phyloP scores from a whole-genome alignment of 2,329 filamentous ascomycete species.

The Trichoderma aggressivum region DNA sequence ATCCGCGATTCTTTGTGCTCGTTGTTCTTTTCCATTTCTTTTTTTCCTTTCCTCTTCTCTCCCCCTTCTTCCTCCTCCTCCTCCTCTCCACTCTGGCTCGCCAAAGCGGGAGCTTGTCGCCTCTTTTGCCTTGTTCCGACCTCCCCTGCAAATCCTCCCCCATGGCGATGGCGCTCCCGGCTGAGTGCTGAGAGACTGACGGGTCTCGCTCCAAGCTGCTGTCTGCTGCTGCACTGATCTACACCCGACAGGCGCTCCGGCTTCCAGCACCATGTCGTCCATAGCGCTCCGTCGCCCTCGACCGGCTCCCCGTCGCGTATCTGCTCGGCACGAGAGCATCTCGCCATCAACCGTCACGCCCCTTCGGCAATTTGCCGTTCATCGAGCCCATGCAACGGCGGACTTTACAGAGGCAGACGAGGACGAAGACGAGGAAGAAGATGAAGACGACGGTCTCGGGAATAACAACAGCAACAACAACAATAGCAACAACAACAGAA shows the following conservation, averaged over 20 bases:
- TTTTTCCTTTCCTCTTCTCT: background rate
- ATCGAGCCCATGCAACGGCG: conserved; percentile 53
- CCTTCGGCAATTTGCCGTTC: conserved; percentile 27
- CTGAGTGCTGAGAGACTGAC: conserved; percentile 9
- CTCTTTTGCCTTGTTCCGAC: background rate
- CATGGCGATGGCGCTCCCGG: conserved; percentile 18
- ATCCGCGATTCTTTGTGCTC: background rate
- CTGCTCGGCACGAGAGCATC: conserved; percentile 29
- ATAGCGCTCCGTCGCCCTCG: conserved; percentile 36
- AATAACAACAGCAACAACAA: conserved; percentile 2
- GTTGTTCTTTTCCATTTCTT: background rate
- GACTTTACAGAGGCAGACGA: conserved; percentile 64
- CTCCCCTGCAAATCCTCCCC: background rate
- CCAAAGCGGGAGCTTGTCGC: conserved; percentile 10
- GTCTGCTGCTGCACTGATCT: background rate
- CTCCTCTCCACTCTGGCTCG: conserved; percentile 13
- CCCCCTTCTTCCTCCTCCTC: background rate
- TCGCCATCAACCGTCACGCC: conserved; percentile 33
- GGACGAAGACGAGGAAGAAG: conserved; percentile 48
- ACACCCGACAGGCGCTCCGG: background rate
- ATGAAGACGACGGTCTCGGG: conserved; percentile 33
- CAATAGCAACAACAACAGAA: conserved; percentile 1
- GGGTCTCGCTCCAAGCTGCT: conserved; percentile 16
- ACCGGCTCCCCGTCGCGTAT: conserved; percentile 34
- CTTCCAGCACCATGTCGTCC: conserved; percentile 32